phyloP scores from a whole-genome alignment of 1,284 basidiomycete genomes.

The Leccinum angustisporum region DNA sequence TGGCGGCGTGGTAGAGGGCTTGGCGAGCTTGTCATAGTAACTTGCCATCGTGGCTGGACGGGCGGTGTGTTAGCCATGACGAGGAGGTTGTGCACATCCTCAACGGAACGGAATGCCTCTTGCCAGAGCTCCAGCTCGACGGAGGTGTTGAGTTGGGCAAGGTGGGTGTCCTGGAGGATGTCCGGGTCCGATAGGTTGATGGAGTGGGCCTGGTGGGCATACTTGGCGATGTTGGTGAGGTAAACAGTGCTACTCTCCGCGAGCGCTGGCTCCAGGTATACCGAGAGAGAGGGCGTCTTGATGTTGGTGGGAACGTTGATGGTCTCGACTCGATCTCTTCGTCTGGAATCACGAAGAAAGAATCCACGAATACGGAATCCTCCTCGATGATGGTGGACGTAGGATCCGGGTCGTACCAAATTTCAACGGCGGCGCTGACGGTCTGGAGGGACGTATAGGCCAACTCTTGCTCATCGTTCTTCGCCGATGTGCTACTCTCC shows the following conservation, averaged over 20 bases:
- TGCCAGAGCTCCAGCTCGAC: too few relatives aligned
- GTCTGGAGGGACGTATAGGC: constrained; percentile 95
- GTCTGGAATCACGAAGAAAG: constrained; percentile 99
- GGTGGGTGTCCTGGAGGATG: too few relatives aligned
- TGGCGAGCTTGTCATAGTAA: too few relatives aligned
- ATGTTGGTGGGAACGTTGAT: constrained; percentile 99
- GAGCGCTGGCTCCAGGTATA: constrained; percentile 81
- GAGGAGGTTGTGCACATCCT: too few relatives aligned
- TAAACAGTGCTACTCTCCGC: constrained; percentile 46
- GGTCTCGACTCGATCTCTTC: constrained; percentile 96
- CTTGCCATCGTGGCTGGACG: too few relatives aligned
- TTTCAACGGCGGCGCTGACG: constrained; percentile 94
- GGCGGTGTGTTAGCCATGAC: too few relatives aligned
- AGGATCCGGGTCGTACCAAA: constrained; percentile 97
- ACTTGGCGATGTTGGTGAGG: too few relatives aligned
- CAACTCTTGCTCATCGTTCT: constrained; percentile 86
- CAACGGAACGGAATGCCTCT: too few relatives aligned
- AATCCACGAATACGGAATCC: constrained; percentile 94
- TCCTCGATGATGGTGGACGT: constrained; percentile 94
- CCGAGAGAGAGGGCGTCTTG: constrained; percentile 94
- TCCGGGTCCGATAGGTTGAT: too few relatives aligned
- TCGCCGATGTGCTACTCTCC: constrained; percentile 61
- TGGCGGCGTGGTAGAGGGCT: too few relatives aligned
- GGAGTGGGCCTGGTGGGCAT: too few relatives aligned
- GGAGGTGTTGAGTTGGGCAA: too few relatives aligned